These are phyloP conservation scores for Phytopythium kandeliae DNA, from an alignment of 352 stramenopile species.

Conservation along the genomic window DNA sequence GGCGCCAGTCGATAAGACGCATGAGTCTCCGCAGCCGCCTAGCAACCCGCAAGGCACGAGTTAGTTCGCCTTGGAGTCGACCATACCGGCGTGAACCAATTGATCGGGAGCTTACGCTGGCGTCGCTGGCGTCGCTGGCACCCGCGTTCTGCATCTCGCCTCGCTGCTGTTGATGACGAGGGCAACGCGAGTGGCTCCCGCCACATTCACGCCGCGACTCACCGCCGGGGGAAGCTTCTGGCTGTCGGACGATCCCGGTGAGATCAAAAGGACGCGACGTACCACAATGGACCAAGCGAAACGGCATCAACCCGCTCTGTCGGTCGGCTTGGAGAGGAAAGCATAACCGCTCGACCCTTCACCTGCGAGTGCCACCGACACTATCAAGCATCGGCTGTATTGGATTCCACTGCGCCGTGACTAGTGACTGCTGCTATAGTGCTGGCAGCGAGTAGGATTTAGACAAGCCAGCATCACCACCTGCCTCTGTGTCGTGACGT, in stretches of 20 bases:
- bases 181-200: neutral
- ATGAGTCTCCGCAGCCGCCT: constrained; percentile 1
- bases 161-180: neutral
- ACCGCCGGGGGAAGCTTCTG: neutral
- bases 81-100: neutral
- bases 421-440: constrained; percentile 40
- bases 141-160: constrained; percentile 1
- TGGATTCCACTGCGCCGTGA: too few species aligned
- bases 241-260: neutral
- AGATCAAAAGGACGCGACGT: constrained; percentile 11
- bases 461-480: constrained; percentile 21
- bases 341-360: constrained; percentile 2
- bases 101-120: neutral
- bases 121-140: neutral
- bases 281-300: constrained; percentile 11
- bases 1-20: constrained; percentile 29
- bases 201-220: neutral
- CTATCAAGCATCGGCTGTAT: neutral
- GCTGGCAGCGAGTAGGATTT: constrained; percentile 53
- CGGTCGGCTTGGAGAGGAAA: too few species aligned
- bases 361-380: neutral
- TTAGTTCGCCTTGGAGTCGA: neutral
- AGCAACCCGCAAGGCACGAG: neutral
- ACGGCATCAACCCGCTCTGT: neutral
- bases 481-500: constrained; percentile 1